phyloP scores from a whole-genome alignment of 106 monocot species.

The Allium fistulosum region DNA sequence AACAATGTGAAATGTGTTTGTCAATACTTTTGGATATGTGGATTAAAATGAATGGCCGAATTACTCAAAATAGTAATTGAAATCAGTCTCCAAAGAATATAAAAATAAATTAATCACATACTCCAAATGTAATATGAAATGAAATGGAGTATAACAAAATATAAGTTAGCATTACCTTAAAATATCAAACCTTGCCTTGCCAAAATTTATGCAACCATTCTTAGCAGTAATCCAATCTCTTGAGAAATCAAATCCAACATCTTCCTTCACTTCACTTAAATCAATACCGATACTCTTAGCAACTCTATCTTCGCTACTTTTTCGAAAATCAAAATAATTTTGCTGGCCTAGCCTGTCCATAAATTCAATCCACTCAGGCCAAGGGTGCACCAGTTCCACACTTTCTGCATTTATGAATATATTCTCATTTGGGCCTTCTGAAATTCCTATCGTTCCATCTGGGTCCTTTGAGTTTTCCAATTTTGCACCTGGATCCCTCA shows the following conservation, averaged over 20 bases:
- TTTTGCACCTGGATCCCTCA: neutral
- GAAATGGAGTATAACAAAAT: neutral
- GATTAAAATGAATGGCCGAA: too few relatives aligned
- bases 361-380: constrained; percentile 97
- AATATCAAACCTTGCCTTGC: constrained; percentile 89
- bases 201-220: constrained; percentile 80
- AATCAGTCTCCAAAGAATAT: too few relatives aligned
- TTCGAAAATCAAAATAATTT: constrained; percentile 70
- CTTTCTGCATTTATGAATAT: constrained; percentile 16
- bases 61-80: too few relatives aligned
- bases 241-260: constrained; percentile 54
- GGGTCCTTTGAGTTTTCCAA: neutral
- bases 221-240: constrained; percentile 79
- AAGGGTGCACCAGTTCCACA: constrained; percentile 89
- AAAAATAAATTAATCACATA: neutral
- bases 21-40: too few relatives aligned
- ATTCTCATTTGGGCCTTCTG: constrained; percentile 3
- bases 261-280: constrained; percentile 32
- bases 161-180: constrained; percentile 13
- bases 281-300: constrained; percentile 41
- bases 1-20: too few relatives aligned
- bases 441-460: neutral
- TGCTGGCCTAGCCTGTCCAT: constrained; percentile 72
- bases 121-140: neutral
- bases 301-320: constrained; percentile 30